Percentiles rank a stretch among this genome's conserved stretches.
Evolutionary conservation across 495 filamentous ascomycete genomes (phyloP).

Genomic region (Emericellopsis terricola): DNA sequence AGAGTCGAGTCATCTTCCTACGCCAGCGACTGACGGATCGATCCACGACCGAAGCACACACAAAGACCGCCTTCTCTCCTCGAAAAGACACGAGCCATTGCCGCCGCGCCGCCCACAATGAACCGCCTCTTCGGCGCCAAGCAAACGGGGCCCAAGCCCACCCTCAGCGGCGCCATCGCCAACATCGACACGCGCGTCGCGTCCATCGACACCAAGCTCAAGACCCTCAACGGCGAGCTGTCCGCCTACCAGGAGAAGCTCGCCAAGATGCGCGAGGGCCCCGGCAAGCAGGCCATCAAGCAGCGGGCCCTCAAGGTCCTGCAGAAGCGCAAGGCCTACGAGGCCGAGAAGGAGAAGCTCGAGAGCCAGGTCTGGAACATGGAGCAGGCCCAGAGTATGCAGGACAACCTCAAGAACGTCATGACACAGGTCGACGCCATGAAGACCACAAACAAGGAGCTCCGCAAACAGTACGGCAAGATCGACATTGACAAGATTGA

Average conservation of each 20-base stretch:
- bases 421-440: constrained; percentile 98
- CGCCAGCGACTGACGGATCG: not conserved
- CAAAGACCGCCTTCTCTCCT: too few species aligned
- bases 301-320: constrained; percentile 92
- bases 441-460: constrained; percentile 86
- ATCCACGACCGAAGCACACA: not conserved
- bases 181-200: constrained; percentile 82
- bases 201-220: constrained; percentile 87
- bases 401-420: constrained; percentile 95
- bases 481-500: constrained; percentile 96
- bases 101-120: constrained; percentile 34
- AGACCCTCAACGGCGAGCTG: constrained; percentile 81
- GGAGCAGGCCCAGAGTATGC: constrained; percentile 98
- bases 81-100: too few species aligned
- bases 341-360: constrained; percentile 83
- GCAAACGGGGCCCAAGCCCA: constrained; percentile 79
- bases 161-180: constrained; percentile 66
- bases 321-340: constrained; percentile 92
- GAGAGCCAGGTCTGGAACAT: constrained; percentile 97
- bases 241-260: constrained; percentile 74
- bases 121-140: constrained; percentile 91
- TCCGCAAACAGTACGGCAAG: constrained; percentile 92
- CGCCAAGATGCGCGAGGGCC: constrained; percentile 87
- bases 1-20: not conserved
- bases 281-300: constrained; percentile 82